Percentiles rank a stretch among this genome's conserved stretches.
These are phyloP conservation scores for Barnettozyma sp. DNA, from an alignment of 805 yeast genomes.

Conservation along the genomic window DNA sequence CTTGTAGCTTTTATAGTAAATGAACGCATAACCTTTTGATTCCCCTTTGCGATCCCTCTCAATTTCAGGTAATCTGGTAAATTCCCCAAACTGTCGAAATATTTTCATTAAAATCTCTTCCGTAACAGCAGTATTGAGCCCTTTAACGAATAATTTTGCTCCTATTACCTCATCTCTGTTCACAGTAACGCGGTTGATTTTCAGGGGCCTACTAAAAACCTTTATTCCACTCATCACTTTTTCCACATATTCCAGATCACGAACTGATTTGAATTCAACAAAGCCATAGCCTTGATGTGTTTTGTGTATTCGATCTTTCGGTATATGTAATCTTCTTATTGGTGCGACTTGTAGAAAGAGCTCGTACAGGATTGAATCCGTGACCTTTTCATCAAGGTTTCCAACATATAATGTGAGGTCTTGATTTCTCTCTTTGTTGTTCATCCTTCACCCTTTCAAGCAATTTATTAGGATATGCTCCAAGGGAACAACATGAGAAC, in stretches of 20 bases:
- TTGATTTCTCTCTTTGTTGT: slow-evolving; percentile 40
- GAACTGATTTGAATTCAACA: slow-evolving; percentile 53
- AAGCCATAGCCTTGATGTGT: slow-evolving; percentile 86
- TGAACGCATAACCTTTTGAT: slow-evolving; percentile 59
- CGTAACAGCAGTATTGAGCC: slow-evolving; percentile 61
- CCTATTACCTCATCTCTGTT: slow-evolving; percentile 29
- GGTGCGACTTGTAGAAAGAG: slow-evolving; percentile 83
- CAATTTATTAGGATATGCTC: no score
- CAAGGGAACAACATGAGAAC: no score
- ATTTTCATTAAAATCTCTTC: slow-evolving; percentile 44
- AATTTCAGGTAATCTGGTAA: slow-evolving; percentile 44
- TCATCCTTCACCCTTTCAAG: neutral
- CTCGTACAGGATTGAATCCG: slow-evolving; percentile 70
- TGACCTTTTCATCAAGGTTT: slow-evolving; percentile 68
- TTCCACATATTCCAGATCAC: slow-evolving; percentile 66
- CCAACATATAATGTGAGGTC: slow-evolving; percentile 73
- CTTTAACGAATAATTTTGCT: slow-evolving; percentile 64
- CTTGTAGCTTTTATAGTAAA: slow-evolving; percentile 57
- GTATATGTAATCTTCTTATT: slow-evolving; percentile 59
- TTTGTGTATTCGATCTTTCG: slow-evolving; percentile 66
- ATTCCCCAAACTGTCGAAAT: slow-evolving; percentile 59
- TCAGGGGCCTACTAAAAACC: slow-evolving; percentile 54
- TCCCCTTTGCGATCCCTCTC: slow-evolving; percentile 40
- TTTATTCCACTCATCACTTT: slow-evolving; percentile 52
- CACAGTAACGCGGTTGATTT: slow-evolving; percentile 45